Evolutionary conservation across 345 rosid species (phyloP).

Genomic region (Aquilaria malaccensis): DNA sequence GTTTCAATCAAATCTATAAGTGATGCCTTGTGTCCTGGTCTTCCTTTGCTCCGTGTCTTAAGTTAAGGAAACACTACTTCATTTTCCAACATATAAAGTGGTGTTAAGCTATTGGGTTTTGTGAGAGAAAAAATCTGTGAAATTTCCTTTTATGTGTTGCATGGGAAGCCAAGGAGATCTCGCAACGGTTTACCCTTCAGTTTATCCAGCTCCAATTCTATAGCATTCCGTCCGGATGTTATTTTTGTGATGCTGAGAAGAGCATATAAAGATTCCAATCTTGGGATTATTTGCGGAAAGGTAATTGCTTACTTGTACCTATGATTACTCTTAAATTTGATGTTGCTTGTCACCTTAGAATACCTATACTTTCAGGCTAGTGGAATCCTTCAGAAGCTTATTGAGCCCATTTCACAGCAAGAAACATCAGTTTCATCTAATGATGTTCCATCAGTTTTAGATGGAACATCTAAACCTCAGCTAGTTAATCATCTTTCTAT

Average conservation of each 20-base stretch:
- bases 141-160: slow-evolving; percentile 9
- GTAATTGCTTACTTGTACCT: slow-evolving; percentile 28
- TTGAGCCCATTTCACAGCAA: slow-evolving; percentile 35
- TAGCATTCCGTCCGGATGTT: slow-evolving; percentile 57
- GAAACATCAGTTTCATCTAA: slow-evolving; percentile 24
- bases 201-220: slow-evolving; percentile 38
- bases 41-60: too few relatives aligned
- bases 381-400: slow-evolving; percentile 50
- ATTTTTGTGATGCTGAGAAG: slow-evolving; percentile 56
- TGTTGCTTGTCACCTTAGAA: slow-evolving; percentile 11
- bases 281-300: slow-evolving; percentile 53
- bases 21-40: too few relatives aligned
- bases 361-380: slow-evolving; percentile 39
- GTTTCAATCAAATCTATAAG: too few relatives aligned
- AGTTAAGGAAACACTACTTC: not conserved
- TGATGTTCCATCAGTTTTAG: slow-evolving; percentile 32
- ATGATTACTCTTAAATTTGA: slow-evolving; percentile 10
- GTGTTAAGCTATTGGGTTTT: not conserved
- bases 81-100: not conserved
- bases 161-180: slow-evolving; percentile 59
- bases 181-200: slow-evolving; percentile 38
- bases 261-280: slow-evolving; percentile 57
- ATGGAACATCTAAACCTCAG: slow-evolving; percentile 37
- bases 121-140: slow-evolving; percentile 5
- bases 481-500: slow-evolving; percentile 25